Base-by-base conservation (phyloP, 345 rosid genomes). In the Citrus reticulata region DNA sequence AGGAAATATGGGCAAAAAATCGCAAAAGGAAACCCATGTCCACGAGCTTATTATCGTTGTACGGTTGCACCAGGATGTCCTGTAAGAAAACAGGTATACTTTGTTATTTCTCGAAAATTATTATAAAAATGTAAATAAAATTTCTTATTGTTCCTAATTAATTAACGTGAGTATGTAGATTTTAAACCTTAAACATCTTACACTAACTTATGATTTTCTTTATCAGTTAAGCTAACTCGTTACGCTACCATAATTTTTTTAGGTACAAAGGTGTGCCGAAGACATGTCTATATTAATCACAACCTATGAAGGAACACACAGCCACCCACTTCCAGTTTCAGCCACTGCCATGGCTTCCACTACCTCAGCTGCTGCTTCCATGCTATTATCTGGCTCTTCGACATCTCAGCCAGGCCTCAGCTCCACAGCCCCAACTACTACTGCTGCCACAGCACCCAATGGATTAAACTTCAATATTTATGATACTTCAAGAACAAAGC, bases 1-100 rank as follows among this genome's bases (percentile, higher is more conserved):
- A 90, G 97, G 82, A 95, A 95, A 89, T 95, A 95, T 78, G 98
- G 98, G 37, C 97, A 95, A 79, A 95, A 95, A 78, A 90, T 91
- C 57, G 82, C 97, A 0, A 95, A 95, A 86, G 97, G 95, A 65
- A 95, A 93, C 63, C 97, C 98, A 55, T 93, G 98, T 76, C 98
- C 98, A 10, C 87, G 97, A 78, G 98, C 97, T 37, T 95, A 95
- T 62, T 95, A 91, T 78, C 97, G 97, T 22, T 95, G 97, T 85
- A 95, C 98, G 0, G 88, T 93, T 78, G 88, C 93, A 64, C 83
- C 93, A 40, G 89, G 87, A 20, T 95, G 98, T 74, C 97, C 98
- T 0, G 98, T 95, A n/a, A 85, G 95, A 75, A 95, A 91, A 80
- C 98, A 93, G 93, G 98, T 93, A 85, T 2, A n/a, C 5, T 54